These are phyloP conservation scores for Pleurotus citrinopileatus DNA, from an alignment of 768 basidiomycete genomes.

Conservation along the genomic window DNA sequence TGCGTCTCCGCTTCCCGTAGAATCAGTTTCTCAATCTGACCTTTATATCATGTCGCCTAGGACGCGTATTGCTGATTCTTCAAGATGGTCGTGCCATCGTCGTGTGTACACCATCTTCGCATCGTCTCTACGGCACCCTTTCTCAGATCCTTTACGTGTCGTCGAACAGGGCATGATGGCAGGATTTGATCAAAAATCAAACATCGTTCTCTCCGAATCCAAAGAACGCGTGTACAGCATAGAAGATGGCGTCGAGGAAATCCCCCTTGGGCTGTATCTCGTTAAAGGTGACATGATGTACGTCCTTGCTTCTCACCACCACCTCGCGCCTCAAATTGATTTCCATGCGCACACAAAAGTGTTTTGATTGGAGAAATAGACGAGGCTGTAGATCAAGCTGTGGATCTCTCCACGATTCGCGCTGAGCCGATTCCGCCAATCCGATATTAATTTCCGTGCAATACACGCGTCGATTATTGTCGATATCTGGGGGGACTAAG, in stretches of 20 bases:
- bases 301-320: constrained; percentile 29
- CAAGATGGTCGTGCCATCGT: constrained; percentile 96
- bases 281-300: constrained; percentile 99
- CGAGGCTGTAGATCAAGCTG: constrained; percentile 70
- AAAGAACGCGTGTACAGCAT: constrained; percentile 90
- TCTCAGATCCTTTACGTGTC: constrained; percentile 3
- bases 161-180: constrained; percentile 74
- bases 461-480: constrained; percentile 4
- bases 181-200: constrained; percentile 94
- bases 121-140: not conserved
- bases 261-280: constrained; percentile 91
- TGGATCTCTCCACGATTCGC: constrained; percentile 73
- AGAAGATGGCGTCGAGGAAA: constrained; percentile 93
- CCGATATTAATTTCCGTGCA: constrained; percentile 51
- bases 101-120: constrained; percentile 45
- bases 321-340: constrained; percentile 4
- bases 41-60: constrained; percentile 32
- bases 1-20: constrained; percentile 28
- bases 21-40: constrained; percentile 3
- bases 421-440: constrained; percentile 88
- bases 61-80: constrained; percentile 88
- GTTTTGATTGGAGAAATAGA: constrained; percentile 86
- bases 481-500: not conserved
- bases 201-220: constrained; percentile 91
- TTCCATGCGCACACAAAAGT: constrained; percentile 31